A percentile compares a stretch with the other conserved stretches of the same genome.
Evolutionary conservation across 1,139 yeast genomes (phyloP).

Genomic region (Scheffersomyces cryptocercus): DNA sequence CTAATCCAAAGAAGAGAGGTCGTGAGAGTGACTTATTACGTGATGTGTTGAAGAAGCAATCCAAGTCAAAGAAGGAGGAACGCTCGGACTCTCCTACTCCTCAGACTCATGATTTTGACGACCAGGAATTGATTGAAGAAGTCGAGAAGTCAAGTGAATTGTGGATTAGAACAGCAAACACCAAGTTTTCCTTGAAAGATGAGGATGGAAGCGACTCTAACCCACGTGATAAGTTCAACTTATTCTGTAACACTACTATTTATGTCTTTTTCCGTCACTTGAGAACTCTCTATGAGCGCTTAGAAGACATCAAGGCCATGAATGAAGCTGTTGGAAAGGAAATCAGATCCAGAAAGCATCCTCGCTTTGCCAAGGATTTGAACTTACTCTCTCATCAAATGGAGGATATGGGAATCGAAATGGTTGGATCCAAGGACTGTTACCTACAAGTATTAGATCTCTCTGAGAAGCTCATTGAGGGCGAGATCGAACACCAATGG

Average conservation of each 20-base stretch:
- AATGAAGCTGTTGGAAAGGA: slow-evolving; percentile 71
- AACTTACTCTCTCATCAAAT: slow-evolving; percentile 80
- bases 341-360: slow-evolving; percentile 61
- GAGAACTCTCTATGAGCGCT: slow-evolving; percentile 77
- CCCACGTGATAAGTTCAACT: slow-evolving; percentile 56
- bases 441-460: slow-evolving; percentile 74
- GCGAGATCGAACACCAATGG: slow-evolving; percentile 92
- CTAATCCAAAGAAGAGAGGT: slow-evolving; percentile 45
- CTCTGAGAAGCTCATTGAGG: slow-evolving; percentile 79
- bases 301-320: slow-evolving; percentile 72
- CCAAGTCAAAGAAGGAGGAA: slow-evolving; percentile 48
- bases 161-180: slow-evolving; percentile 57
- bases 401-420: slow-evolving; percentile 75
- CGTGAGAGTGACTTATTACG: slow-evolving; percentile 68
- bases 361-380: slow-evolving; percentile 86
- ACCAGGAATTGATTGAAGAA: slow-evolving; percentile 37
- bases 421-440: slow-evolving; percentile 66
- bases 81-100: slow-evolving; percentile 33
- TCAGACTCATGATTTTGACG: slow-evolving; percentile 34
- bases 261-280: slow-evolving; percentile 89
- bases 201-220: slow-evolving; percentile 23
- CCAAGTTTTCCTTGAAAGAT: slow-evolving; percentile 28
- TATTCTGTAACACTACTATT: slow-evolving; percentile 89
- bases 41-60: slow-evolving; percentile 72
- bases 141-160: slow-evolving; percentile 63